Evolutionary conservation across 345 rosid species (phyloP).

Genomic region (Arabidopsis suecica): DNA sequence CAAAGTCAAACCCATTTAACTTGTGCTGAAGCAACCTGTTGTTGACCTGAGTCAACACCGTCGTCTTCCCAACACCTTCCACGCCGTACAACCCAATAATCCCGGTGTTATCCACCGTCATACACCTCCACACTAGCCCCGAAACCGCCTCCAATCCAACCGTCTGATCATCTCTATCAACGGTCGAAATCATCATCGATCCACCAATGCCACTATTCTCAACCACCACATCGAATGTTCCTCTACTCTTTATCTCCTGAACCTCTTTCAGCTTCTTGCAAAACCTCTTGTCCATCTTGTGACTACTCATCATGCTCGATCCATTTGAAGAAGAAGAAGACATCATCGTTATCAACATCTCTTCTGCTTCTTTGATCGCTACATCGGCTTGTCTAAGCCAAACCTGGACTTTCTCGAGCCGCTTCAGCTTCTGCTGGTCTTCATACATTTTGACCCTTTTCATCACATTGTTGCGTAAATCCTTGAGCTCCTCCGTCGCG

Average conservation of each 20-base stretch:
- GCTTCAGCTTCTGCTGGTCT: constrained; percentile 43
- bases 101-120: constrained; percentile 42
- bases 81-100: constrained; percentile 49
- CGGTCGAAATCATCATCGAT: constrained; percentile 37
- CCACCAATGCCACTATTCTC: constrained; percentile 40
- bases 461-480: constrained; percentile 34
- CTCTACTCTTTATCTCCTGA: constrained; percentile 36
- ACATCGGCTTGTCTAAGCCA: constrained; percentile 49
- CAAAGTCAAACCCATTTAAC: constrained; percentile 44
- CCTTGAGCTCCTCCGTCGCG: constrained; percentile 42
- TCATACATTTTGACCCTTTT: constrained; percentile 44
- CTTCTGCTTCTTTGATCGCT: constrained; percentile 40
- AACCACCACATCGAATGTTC: constrained; percentile 43
- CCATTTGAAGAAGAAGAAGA: constrained; percentile 40
- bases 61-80: constrained; percentile 53
- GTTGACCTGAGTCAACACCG: constrained; percentile 50
- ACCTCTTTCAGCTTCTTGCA: constrained; percentile 40
- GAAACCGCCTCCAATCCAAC: constrained; percentile 46
- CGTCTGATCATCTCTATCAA: constrained; percentile 41
- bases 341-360: constrained; percentile 32
- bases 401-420: constrained; percentile 34
- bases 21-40: constrained; percentile 41
- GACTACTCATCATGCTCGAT: constrained; percentile 31
- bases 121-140: constrained; percentile 43
- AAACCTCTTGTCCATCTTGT: constrained; percentile 40